Percentiles rank a stretch among this genome's conserved stretches.
phyloP scores from a whole-genome alignment of 345 rosid species.

The Populus nigra region DNA sequence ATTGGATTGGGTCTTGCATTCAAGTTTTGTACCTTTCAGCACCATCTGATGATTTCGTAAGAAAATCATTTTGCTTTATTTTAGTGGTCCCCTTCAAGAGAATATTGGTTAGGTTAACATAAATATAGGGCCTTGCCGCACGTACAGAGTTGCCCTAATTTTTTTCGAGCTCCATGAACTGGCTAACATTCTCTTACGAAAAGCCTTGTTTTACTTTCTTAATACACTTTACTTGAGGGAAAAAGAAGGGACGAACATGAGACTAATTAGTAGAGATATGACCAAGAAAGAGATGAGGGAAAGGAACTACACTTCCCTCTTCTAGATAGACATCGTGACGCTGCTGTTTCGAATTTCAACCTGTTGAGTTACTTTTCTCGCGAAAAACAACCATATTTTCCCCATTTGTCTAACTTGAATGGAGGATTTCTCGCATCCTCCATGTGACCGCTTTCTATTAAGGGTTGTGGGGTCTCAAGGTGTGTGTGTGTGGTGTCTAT shows the following conservation, averaged over 20 bases:
- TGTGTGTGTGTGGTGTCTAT: no score
- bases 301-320: constrained; percentile 20
- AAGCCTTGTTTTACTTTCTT: neutral
- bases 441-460: no score
- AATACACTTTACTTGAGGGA: neutral
- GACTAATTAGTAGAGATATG: neutral
- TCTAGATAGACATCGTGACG: constrained; percentile 22
- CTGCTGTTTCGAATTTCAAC: constrained; percentile 6
- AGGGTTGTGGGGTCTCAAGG: no score
- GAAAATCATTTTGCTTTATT: neutral
- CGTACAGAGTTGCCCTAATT: neutral
- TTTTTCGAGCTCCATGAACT: neutral
- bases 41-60: constrained; percentile 9
- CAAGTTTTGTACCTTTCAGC: constrained; percentile 16
- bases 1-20: constrained; percentile 31
- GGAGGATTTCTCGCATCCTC: no score
- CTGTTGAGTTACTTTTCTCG: constrained; percentile 1
- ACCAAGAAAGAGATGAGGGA: neutral
- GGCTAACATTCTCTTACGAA: neutral
- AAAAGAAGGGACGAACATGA: neutral
- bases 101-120: neutral
- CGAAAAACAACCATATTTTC: constrained; percentile 10
- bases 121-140: neutral
- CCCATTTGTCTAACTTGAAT: no score
- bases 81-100: constrained; percentile 16